These are phyloP conservation scores for Panicum miliaceum DNA, from an alignment of 176 grass and related monocot species.

Conservation along the genomic window DNA sequence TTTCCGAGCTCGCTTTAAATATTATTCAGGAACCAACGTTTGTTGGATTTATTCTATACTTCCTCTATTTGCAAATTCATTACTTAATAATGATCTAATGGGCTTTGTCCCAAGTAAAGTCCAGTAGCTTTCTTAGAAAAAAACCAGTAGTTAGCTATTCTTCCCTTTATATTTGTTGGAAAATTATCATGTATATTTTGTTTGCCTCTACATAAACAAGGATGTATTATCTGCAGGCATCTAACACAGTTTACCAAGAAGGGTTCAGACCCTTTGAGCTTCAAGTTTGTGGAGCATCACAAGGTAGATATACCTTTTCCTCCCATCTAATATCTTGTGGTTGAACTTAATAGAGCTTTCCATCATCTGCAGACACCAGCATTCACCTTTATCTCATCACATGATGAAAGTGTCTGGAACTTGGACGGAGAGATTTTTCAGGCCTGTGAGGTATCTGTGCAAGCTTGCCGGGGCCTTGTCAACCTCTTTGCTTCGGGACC, in stretches of 20 bases:
- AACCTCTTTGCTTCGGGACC: conserved; percentile 88
- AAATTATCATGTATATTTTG: not conserved
- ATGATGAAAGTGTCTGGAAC: conserved; percentile 87
- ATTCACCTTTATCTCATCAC: conserved; percentile 77
- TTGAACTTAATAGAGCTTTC: not conserved
- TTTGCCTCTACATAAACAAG: not conserved
- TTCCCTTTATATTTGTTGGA: not conserved
- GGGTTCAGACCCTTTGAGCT: conserved; percentile 74
- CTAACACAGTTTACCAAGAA: conserved; percentile 84
- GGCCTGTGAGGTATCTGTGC: conserved; percentile 77
- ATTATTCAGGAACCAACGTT: not conserved
- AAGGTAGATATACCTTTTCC: conserved; percentile 55
- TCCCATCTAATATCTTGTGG: not conserved
- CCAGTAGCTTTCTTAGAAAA: not conserved
- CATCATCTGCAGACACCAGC: conserved; percentile 62
- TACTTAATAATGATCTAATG: not conserved
- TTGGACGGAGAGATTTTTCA: conserved; percentile 86
- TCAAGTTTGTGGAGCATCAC: conserved; percentile 90
- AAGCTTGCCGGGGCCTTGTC: conserved; percentile 75
- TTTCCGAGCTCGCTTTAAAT: not conserved
- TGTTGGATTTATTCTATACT: not conserved
- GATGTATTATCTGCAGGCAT: conserved; percentile 63
- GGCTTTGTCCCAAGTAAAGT: not conserved
- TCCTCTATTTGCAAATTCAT: not conserved
- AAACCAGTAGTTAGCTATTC: not conserved